These are phyloP conservation scores for Medakamo hakoo DNA, from an alignment of 139 green algal genomes.

Conservation along the genomic window DNA sequence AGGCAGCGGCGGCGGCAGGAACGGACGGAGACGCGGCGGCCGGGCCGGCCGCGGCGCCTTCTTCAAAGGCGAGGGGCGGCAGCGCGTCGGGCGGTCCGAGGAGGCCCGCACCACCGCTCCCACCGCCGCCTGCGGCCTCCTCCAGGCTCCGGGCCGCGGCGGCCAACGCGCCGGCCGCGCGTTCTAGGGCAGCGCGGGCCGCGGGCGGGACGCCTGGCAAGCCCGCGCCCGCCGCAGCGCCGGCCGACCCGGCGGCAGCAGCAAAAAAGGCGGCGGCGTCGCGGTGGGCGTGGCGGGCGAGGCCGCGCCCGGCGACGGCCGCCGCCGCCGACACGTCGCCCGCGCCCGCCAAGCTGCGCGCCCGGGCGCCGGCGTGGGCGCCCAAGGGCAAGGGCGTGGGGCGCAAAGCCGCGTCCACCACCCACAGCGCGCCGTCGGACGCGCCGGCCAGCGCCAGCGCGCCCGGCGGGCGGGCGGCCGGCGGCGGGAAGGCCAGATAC, in stretches of 20 bases:
- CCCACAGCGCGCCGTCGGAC: not conserved
- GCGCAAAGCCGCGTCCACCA: not conserved
- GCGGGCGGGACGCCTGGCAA: not conserved
- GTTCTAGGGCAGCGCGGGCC: not conserved
- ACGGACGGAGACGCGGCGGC: too few species aligned
- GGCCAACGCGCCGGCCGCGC: too few species aligned
- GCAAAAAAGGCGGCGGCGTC: not conserved
- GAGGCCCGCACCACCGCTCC: too few species aligned
- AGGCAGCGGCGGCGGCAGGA: too few species aligned
- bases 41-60: too few species aligned
- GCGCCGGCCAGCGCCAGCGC: not conserved
- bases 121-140: too few species aligned
- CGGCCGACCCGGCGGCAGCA: too few species aligned
- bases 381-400: not conserved
- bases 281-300: not conserved
- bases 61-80: too few species aligned
- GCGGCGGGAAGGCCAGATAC: not conserved
- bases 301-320: not conserved
- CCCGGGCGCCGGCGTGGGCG: too few species aligned
- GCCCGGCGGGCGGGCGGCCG: too few species aligned
- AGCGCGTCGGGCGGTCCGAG: too few species aligned
- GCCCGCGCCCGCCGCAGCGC: too few species aligned
- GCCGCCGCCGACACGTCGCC: not conserved
- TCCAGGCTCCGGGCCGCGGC: not conserved
- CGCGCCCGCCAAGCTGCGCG: not conserved